phyloP scores from a whole-genome alignment of 805 yeast genomes.

The Cyberlindnera euphorbiae region DNA sequence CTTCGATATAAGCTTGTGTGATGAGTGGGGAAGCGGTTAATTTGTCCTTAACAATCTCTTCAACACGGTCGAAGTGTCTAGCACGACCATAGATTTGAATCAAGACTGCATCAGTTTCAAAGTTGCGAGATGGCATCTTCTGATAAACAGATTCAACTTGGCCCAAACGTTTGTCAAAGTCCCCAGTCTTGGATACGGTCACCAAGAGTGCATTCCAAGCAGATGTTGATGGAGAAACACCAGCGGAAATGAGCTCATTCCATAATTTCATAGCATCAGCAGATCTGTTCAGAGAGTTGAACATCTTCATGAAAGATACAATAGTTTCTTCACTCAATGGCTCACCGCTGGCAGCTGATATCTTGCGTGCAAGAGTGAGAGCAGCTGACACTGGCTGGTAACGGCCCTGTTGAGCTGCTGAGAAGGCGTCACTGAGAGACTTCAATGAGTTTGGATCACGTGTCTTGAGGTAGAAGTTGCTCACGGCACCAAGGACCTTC shows the following conservation, averaged over 20 bases:
- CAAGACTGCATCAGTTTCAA: constrained; percentile 44
- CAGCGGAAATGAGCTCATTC: constrained; percentile 40
- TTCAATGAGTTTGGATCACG: constrained; percentile 22
- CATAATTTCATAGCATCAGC: constrained; percentile 42
- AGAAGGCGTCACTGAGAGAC: constrained; percentile 15
- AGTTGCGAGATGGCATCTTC: constrained; percentile 36
- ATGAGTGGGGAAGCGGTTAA: constrained; percentile 31
- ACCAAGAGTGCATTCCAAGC: constrained; percentile 59
- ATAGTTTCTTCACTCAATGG: constrained; percentile 38
- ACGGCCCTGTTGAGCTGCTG: constrained; percentile 17
- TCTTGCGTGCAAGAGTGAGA: constrained; percentile 17
- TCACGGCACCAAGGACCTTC: constrained; percentile 5
- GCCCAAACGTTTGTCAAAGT: constrained; percentile 27
- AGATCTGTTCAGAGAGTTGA: constrained; percentile 32
- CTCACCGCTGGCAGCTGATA: constrained; percentile 26
- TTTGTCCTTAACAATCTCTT: constrained; percentile 27
- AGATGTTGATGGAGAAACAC: constrained; percentile 36
- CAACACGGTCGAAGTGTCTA: constrained; percentile 33
- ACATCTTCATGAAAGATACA: constrained; percentile 42
- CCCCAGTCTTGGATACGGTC: constrained; percentile 33
- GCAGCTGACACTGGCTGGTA: constrained; percentile 12
- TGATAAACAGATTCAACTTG: constrained; percentile 35
- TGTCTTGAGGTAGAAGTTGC: constrained; percentile 8
- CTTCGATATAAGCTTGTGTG: constrained; percentile 20
- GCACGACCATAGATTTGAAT: constrained; percentile 46